These are phyloP conservation scores for Tetradesmus obliquus DNA, from an alignment of 139 green algal genomes.

Conservation along the genomic window DNA sequence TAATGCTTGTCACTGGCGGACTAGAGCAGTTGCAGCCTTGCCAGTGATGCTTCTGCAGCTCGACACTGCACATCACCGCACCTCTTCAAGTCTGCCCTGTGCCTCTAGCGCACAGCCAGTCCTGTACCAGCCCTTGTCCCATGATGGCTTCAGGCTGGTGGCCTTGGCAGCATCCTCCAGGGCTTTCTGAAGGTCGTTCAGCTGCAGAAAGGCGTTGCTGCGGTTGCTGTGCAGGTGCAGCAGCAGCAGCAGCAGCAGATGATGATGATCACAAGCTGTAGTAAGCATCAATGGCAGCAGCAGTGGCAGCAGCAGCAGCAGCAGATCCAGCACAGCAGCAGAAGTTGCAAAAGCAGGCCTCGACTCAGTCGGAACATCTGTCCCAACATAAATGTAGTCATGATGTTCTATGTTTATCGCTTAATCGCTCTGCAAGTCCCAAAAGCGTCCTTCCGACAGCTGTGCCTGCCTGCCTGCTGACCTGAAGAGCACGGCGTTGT, in stretches of 20 bases:
- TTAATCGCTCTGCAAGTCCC: no score
- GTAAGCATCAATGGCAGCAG: background rate
- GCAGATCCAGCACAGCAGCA: background rate
- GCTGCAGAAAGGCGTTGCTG: conserved; percentile 59
- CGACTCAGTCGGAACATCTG: no score
- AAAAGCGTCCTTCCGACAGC: no score
- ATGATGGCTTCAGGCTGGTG: conserved; percentile 61
- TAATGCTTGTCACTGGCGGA: no score
- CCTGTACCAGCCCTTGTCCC: conserved; percentile 71
- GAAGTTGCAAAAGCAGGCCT: background rate
- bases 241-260: background rate
- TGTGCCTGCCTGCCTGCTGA: background rate
- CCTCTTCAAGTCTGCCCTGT: background rate
- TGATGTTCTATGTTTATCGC: background rate
- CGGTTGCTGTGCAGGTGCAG: conserved; percentile 64
- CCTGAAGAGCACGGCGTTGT: conserved; percentile 51
- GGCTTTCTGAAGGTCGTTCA: conserved; percentile 63
- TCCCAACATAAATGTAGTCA: background rate
- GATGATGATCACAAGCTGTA: background rate
- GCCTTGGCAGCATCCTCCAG: conserved; percentile 59
- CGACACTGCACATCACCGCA: background rate
- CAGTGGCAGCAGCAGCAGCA: background rate
- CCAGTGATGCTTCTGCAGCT: background rate
- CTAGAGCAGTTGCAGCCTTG: background rate
- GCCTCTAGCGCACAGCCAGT: conserved; percentile 46